Evolutionary conservation across 345 rosid genomes (phyloP).

Genomic region (Barbarea vulgaris): DNA sequence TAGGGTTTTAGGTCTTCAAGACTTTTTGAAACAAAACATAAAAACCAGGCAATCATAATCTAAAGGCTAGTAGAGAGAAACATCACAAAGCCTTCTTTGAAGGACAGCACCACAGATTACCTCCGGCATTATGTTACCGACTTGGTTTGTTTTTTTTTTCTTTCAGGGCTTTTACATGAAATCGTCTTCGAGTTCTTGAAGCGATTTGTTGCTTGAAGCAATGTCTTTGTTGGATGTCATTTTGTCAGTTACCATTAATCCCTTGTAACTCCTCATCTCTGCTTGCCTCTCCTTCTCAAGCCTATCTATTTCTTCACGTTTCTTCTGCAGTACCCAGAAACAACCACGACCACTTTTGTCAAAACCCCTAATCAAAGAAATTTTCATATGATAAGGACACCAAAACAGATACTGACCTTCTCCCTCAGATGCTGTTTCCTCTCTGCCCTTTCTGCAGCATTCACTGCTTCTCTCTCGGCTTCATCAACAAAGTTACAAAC

Average conservation of each 20-base stretch:
- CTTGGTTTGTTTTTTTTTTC: constrained; percentile 25
- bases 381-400: background rate
- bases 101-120: constrained; percentile 28
- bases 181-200: constrained; percentile 97
- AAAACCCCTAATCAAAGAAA: background rate
- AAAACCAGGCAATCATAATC: constrained; percentile 28
- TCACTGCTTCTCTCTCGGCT: constrained; percentile 94
- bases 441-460: constrained; percentile 91
- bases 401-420: constrained; percentile 56
- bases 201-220: constrained; percentile 74
- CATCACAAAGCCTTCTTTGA: constrained; percentile 32
- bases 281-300: constrained; percentile 92
- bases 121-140: constrained; percentile 25
- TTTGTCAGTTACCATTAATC: constrained; percentile 90
- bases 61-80: constrained; percentile 18
- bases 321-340: constrained; percentile 58
- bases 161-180: constrained; percentile 65
- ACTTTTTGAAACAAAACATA: constrained; percentile 28
- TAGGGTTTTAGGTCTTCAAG: constrained; percentile 18
- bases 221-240: constrained; percentile 97
- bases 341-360: background rate
- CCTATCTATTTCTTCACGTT: constrained; percentile 85
- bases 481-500: constrained; percentile 35
- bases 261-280: constrained; percentile 95
- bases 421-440: constrained; percentile 83